Conservation (phyloP, 441 rosid species). For the Codiaeum variegatum region DNA sequence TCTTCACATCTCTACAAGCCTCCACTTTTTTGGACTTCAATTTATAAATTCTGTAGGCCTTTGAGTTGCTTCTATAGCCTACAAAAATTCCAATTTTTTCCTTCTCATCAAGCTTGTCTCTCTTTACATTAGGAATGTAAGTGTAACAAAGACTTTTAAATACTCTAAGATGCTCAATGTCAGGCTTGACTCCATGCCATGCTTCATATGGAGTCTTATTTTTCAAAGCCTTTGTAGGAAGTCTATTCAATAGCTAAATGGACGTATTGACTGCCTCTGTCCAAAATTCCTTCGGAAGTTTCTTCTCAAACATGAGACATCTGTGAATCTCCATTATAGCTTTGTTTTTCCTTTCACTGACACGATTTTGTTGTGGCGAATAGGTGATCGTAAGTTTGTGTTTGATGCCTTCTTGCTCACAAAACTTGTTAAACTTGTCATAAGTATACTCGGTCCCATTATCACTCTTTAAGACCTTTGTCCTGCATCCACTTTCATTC, state of each 20-base stretch:
- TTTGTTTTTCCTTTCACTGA: neutral
- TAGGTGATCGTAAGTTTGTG: neutral
- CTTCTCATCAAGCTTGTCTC: too few relatives aligned
- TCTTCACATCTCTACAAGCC: neutral
- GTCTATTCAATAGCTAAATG: neutral
- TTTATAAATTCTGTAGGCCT: too few relatives aligned
- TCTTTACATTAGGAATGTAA: neutral
- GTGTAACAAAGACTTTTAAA: neutral
- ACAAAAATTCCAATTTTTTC: neutral
- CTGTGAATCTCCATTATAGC: neutral
- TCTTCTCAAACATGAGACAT: neutral
- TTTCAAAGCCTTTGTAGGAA: neutral
- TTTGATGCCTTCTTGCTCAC: too few relatives aligned
- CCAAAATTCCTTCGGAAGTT: neutral
- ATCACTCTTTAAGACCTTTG: too few relatives aligned
- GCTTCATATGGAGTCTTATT: neutral
- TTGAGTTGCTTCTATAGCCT: neutral
- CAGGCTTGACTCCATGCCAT: neutral
- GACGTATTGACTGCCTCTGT: neutral
- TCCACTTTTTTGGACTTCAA: neutral
- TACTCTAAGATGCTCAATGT: neutral
- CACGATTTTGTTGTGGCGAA: neutral
- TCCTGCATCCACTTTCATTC: neutral
- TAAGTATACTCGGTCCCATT: neutral
- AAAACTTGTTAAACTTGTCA: too few relatives aligned